A percentile compares a stretch with the other conserved stretches of the same genome.
These are phyloP conservation scores for Spizellomyces punctatus DNA, from an alignment of 192 early-diverging fungal species.

Conservation along the genomic window DNA sequence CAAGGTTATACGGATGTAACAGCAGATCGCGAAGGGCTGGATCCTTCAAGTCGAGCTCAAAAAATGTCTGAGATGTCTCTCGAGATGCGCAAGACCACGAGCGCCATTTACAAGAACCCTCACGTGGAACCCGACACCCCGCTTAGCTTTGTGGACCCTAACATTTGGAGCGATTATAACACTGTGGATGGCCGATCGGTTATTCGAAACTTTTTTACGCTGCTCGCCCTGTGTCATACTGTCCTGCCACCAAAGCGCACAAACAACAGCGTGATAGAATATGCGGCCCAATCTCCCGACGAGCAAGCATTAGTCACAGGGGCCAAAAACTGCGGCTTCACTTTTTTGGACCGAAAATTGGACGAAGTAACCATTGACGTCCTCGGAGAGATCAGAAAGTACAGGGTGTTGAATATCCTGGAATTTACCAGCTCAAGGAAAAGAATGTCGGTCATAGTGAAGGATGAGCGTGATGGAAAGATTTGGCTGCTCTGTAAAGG, in stretches of 20 bases:
- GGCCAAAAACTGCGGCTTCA: constrained; percentile 71
- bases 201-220: constrained; percentile 67
- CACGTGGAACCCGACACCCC: constrained; percentile 49
- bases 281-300: constrained; percentile 82
- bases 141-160: constrained; percentile 74
- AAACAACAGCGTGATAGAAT: constrained; percentile 43
- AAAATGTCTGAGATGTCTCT: constrained; percentile 48
- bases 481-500: constrained; percentile 46
- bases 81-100: constrained; percentile 33
- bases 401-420: constrained; percentile 35
- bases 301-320: constrained; percentile 85
- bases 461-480: constrained; percentile 29
- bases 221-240: constrained; percentile 85
- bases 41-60: constrained; percentile 73
- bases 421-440: constrained; percentile 50
- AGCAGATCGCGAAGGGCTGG: constrained; percentile 55
- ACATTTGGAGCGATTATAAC: constrained; percentile 65
- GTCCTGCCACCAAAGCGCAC: constrained; percentile 68
- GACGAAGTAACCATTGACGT: constrained; percentile 28
- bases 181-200: constrained; percentile 36
- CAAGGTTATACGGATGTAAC: constrained; percentile 34
- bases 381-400: constrained; percentile 4
- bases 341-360: constrained; percentile 30
- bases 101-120: constrained; percentile 16
- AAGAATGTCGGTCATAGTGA: constrained; percentile 45